Percentiles rank a stretch among this genome's conserved stretches.
phyloP scores from a whole-genome alignment of 495 filamentous ascomycete genomes.

The Penicillium samsonianum region DNA sequence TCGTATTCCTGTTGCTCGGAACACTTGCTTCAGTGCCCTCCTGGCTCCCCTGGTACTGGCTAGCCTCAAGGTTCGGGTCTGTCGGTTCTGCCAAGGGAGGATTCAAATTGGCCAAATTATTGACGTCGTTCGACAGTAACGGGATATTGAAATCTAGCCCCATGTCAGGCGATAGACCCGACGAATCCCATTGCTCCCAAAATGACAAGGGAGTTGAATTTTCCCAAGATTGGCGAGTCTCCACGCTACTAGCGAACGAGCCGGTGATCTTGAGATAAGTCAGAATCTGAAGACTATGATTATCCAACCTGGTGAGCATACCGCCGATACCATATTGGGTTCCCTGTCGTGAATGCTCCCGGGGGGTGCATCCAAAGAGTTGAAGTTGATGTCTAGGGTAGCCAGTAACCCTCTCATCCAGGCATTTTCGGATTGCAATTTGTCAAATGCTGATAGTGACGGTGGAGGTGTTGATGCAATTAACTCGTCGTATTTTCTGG shows the following conservation, averaged over 20 bases:
- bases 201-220: neutral
- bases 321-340: neutral
- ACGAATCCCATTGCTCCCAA: neutral
- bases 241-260: neutral
- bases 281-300: neutral
- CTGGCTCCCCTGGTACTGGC: neutral
- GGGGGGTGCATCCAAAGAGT: neutral
- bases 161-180: neutral
- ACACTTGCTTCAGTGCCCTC: neutral
- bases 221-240: neutral
- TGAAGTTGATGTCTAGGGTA: neutral
- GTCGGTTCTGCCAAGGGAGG: too few relatives aligned
- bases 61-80: neutral
- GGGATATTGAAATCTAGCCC: neutral
- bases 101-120: too few relatives aligned
- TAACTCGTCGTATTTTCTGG: constrained; percentile 6
- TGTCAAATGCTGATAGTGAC: neutral
- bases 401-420: constrained; percentile 2
- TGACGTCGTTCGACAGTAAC: neutral
- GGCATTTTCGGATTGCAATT: neutral
- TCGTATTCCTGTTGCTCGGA: neutral
- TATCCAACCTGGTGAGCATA: neutral
- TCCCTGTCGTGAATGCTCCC: neutral
- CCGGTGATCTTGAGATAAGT: neutral
- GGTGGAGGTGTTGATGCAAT: neutral